Percentiles rank a stretch among this genome's conserved stretches.
Evolutionary conservation across 345 rosid species (phyloP).

Genomic region (Boechera retrofracta): DNA sequence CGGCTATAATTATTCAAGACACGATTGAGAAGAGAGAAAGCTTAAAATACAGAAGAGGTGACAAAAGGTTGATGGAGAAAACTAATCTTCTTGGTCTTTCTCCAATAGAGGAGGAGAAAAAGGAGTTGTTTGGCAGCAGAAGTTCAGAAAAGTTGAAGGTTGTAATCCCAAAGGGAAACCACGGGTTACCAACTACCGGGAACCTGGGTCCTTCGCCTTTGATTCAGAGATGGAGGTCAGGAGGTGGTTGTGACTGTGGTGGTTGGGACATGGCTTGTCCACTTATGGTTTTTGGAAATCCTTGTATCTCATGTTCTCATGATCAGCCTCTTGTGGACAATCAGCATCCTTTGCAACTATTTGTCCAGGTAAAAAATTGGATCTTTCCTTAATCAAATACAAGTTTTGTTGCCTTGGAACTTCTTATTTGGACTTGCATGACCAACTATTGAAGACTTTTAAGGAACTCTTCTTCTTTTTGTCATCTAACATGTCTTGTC

Average conservation of each 20-base stretch:
- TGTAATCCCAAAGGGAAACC: conserved; percentile 81
- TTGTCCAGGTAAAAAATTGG: conserved; percentile 63
- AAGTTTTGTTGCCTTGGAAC: not conserved
- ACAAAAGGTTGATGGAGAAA: conserved; percentile 45
- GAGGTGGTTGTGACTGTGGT: conserved; percentile 99
- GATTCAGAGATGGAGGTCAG: conserved; percentile 86
- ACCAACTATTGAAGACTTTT: not conserved
- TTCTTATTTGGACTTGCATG: conserved; percentile 11
- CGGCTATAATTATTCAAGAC: conserved; percentile 70
- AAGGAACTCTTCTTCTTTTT: not conserved
- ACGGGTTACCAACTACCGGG: conserved; percentile 66
- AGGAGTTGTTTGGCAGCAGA: conserved; percentile 33
- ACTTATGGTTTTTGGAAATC: conserved; percentile 71
- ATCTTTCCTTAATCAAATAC: conserved; percentile 10
- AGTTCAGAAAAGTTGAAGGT: conserved; percentile 56
- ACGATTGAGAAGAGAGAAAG: conserved; percentile 79
- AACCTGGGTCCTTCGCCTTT: conserved; percentile 69
- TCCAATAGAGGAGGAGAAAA: conserved; percentile 49
- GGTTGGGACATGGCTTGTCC: conserved; percentile 99
- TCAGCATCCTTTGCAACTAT: conserved; percentile 69
- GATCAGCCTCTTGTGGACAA: conserved; percentile 62
- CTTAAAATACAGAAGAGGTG: conserved; percentile 57
- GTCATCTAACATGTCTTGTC: not conserved
- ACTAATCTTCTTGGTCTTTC: conserved; percentile 47
- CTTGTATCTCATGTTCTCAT: conserved; percentile 52